phyloP scores from a whole-genome alignment of 441 rosid species.

The Arabidopsis lyrata region DNA sequence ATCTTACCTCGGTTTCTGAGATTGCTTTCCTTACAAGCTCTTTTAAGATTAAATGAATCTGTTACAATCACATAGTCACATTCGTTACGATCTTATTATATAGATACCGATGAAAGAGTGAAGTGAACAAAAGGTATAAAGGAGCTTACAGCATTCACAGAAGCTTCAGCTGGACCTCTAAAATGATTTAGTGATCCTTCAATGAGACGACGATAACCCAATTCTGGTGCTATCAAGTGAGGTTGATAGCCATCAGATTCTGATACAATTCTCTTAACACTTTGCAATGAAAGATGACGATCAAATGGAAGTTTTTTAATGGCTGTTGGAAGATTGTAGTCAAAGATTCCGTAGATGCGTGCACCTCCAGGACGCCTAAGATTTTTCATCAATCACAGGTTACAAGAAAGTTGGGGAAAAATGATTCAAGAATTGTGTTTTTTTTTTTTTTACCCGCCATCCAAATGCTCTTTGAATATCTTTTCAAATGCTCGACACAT shows the following conservation, averaged over 20 bases:
- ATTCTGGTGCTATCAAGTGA: constrained; percentile 93
- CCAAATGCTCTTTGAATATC: constrained; percentile 90
- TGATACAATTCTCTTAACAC: constrained; percentile 78
- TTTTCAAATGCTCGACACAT: constrained; percentile 89
- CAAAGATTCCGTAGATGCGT: constrained; percentile 89
- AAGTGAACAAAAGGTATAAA: neutral
- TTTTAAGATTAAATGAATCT: constrained; percentile 82
- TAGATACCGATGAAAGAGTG: neutral
- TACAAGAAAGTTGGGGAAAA: neutral
- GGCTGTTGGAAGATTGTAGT: constrained; percentile 95
- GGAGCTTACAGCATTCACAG: constrained; percentile 82
- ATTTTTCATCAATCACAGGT: constrained; percentile 12
- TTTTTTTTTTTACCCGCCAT: constrained; percentile 73
- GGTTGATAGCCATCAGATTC: constrained; percentile 98
- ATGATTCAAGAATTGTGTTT: neutral
- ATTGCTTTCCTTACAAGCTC: constrained; percentile 84
- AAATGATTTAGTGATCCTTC: constrained; percentile 74
- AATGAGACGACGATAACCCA: constrained; percentile 85
- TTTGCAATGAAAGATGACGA: constrained; percentile 83
- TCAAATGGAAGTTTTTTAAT: constrained; percentile 89
- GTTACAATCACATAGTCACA: constrained; percentile 17
- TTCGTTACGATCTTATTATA: constrained; percentile 16
- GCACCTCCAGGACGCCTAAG: constrained; percentile 96
- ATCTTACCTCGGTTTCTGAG: constrained; percentile 74
- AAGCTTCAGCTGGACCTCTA: constrained; percentile 91